These are phyloP conservation scores for Yamadazyma buinensis DNA, from an alignment of 1,139 yeast species.

Conservation along the genomic window DNA sequence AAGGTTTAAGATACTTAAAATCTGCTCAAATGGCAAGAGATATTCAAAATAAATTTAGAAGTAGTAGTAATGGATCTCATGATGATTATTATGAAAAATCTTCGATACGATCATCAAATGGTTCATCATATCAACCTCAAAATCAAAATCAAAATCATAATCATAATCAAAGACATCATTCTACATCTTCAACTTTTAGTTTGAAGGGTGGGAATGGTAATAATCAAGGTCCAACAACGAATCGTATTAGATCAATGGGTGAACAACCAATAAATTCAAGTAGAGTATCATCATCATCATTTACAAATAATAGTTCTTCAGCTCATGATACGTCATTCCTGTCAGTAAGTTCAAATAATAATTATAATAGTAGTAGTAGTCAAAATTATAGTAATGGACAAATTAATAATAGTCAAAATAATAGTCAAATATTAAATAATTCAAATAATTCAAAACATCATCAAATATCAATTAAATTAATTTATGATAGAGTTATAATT, in stretches of 20 bases:
- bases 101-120: conserved; percentile 28
- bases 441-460: conserved; percentile 2
- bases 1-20: conserved; percentile 46
- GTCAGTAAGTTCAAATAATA: conserved; percentile 12
- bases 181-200: conserved; percentile 44
- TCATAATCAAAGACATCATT: conserved; percentile 44
- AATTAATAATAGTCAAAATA: conserved; percentile 8
- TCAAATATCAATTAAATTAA: conserved; percentile 38
- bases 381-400: background rate
- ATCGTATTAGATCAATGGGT: conserved; percentile 20
- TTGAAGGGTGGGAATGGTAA: conserved; percentile 25
- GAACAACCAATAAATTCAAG: too few relatives aligned
- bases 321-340: conserved; percentile 19
- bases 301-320: conserved; percentile 11
- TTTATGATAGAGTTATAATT: conserved; percentile 44
- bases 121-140: conserved; percentile 25
- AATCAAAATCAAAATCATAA: too few relatives aligned
- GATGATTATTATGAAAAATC: conserved; percentile 13
- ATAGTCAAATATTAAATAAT: background rate
- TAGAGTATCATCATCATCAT: conserved; percentile 16
- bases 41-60: conserved; percentile 36
- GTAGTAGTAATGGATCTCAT: conserved; percentile 16
- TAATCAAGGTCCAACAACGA: too few relatives aligned
- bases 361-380: too few relatives aligned
- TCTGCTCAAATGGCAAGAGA: conserved; percentile 41